Conservation (phyloP, 2,329 filamentous ascomycete genomes). For the Pleoardoris graminearum region DNA sequence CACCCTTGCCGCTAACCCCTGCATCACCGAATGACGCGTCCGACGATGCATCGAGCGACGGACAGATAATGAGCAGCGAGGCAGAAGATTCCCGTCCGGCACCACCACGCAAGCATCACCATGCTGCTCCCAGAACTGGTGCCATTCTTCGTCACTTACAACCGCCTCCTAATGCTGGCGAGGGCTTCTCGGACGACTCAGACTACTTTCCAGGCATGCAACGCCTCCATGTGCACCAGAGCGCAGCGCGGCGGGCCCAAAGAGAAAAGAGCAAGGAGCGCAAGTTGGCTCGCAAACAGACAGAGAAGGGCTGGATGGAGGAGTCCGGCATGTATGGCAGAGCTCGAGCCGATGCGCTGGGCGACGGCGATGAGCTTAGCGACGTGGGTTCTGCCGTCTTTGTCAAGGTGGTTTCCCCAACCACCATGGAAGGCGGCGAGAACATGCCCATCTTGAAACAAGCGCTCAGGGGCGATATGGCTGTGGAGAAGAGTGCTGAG, state of each 20-base stretch:
- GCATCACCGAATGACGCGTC: slow-evolving; percentile 42
- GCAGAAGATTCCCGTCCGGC: slow-evolving; percentile 22
- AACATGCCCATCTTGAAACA: slow-evolving; percentile 35
- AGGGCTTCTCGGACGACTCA: slow-evolving; percentile 49
- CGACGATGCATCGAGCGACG: slow-evolving; percentile 33
- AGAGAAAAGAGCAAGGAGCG: slow-evolving; percentile 40
- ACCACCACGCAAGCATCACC: slow-evolving; percentile 20
- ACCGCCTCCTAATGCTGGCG: slow-evolving; percentile 33
- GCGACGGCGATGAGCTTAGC: slow-evolving; percentile 43
- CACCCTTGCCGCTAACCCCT: slow-evolving; percentile 33
- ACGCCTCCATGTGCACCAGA: slow-evolving; percentile 24
- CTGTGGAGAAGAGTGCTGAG: slow-evolving; percentile 33
- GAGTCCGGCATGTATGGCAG: slow-evolving; percentile 54
- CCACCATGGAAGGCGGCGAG: slow-evolving; percentile 9
- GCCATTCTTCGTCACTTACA: slow-evolving; percentile 40
- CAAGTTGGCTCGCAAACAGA: slow-evolving; percentile 39
- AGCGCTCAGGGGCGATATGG: slow-evolving; percentile 41
- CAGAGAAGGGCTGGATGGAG: slow-evolving; percentile 48
- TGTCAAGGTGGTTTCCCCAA: slow-evolving; percentile 1
- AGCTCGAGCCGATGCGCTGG: slow-evolving; percentile 50
- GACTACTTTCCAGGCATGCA: slow-evolving; percentile 48
- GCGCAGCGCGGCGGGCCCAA: slow-evolving; percentile 23
- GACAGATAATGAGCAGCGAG: slow-evolving; percentile 14
- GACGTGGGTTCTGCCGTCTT: slow-evolving; percentile 19
- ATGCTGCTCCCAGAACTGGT: slow-evolving; percentile 32